Conservation (phyloP, 2,329 filamentous ascomycete genomes). For the Claviceps digitariae region DNA sequence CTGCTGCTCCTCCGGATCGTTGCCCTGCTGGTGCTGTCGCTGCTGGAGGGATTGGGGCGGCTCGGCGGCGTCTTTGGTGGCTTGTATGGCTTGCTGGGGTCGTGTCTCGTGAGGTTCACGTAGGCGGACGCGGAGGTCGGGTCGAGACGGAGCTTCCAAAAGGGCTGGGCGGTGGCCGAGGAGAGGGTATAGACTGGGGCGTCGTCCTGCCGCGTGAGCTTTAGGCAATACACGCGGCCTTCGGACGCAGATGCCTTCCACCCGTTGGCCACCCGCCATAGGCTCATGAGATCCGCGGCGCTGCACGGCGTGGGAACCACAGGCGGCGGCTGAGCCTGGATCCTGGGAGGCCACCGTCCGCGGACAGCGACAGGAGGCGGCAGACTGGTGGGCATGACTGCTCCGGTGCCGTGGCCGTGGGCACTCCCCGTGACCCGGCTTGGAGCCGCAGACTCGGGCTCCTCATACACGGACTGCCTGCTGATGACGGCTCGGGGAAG, state of each 20-base stretch:
- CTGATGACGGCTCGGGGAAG: slow-evolving; percentile 54
- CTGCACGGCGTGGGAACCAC: slow-evolving; percentile 36
- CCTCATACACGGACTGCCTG: slow-evolving; percentile 41
- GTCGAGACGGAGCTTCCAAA: slow-evolving; percentile 53
- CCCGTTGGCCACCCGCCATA: slow-evolving; percentile 59
- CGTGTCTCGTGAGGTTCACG: slow-evolving; percentile 44
- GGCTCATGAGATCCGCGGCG: slow-evolving; percentile 46
- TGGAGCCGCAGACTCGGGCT: slow-evolving; percentile 5
- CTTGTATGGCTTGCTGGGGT: slow-evolving; percentile 45
- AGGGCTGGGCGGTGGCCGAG: slow-evolving; percentile 41
- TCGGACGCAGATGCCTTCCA: slow-evolving; percentile 50
- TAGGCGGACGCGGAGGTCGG: slow-evolving; percentile 50
- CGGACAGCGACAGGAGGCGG: slow-evolving; percentile 8
- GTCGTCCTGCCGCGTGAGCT: slow-evolving; percentile 40
- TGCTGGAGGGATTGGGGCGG: not conserved
- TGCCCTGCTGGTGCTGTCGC: slow-evolving; percentile 7
- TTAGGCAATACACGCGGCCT: slow-evolving; percentile 45
- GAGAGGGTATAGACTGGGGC: slow-evolving; percentile 55
- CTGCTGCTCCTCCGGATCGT: no score
- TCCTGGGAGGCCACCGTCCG: slow-evolving; percentile 16
- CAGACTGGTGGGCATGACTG: slow-evolving; percentile 9
- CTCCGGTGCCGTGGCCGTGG: no score
- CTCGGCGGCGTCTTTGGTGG: slow-evolving; percentile 16
- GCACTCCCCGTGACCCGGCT: no score
- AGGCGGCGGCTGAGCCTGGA: slow-evolving; percentile 25